Conservation (phyloP, 2,329 filamentous ascomycete species). For the Nothopassalora personata region DNA sequence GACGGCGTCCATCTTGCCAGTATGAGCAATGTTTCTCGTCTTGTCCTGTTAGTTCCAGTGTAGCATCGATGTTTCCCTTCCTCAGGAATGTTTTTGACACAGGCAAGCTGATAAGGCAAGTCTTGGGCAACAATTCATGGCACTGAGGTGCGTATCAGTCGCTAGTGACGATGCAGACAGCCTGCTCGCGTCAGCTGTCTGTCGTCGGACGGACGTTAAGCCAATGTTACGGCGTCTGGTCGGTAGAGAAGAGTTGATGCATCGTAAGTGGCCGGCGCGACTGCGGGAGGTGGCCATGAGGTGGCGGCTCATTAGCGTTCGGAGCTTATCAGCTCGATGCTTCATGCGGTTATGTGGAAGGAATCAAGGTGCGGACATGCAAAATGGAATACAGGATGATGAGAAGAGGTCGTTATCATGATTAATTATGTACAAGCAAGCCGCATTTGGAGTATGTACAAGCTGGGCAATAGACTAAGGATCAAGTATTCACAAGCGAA, state of each 20-base stretch:
- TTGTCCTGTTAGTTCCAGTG: not conserved
- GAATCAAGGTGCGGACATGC: not conserved
- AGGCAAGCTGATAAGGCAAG: not conserved
- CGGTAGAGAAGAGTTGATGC: not conserved
- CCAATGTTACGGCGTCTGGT: not conserved
- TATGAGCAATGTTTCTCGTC: not conserved
- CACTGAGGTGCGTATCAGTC: not conserved
- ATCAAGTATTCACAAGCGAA: not conserved
- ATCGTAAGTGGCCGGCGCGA: not conserved
- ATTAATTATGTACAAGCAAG: not conserved
- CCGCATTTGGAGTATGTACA: not conserved
- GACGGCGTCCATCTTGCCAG: slow-evolving; percentile 11
- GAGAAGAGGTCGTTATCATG: not conserved
- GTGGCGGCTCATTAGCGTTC: not conserved
- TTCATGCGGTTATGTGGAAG: not conserved
- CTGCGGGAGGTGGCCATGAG: not conserved
- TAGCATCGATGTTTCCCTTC: not conserved
- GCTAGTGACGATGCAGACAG: not conserved
- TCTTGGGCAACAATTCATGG: not conserved
- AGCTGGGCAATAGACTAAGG: slow-evolving; percentile 1
- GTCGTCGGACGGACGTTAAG: not conserved
- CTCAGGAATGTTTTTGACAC: not conserved
- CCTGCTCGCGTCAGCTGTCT: not conserved
- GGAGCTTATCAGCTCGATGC: not conserved
- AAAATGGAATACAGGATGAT: not conserved